Percentiles rank a stretch among this genome's conserved stretches.
phyloP scores from a whole-genome alignment of 805 yeast genomes.

The Nakazawaea wickerhamii region DNA sequence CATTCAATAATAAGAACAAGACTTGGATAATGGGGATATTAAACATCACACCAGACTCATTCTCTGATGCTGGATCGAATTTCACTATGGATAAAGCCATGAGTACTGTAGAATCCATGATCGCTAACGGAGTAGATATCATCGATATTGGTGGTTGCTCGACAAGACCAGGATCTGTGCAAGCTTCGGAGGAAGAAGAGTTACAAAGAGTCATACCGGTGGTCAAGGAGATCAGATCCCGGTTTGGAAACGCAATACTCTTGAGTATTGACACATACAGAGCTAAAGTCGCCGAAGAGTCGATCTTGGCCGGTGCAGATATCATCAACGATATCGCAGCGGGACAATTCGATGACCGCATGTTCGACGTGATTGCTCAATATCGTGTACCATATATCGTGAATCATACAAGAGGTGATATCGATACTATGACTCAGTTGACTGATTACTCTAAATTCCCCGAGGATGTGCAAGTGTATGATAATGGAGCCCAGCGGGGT shows the following conservation, averaged over 20 bases:
- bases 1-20: conserved; percentile 33
- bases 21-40: conserved; percentile 83
- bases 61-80: conserved; percentile 78
- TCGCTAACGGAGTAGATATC: conserved; percentile 60
- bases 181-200: conserved; percentile 63
- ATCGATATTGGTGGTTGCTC: conserved; percentile 94
- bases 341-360: conserved; percentile 62
- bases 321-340: conserved; percentile 88
- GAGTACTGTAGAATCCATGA: conserved; percentile 41
- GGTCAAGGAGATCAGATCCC: conserved; percentile 50
- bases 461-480: conserved; percentile 21
- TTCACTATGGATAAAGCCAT: conserved; percentile 36
- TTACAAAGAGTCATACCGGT: conserved; percentile 65
- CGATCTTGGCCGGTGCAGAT: conserved; percentile 76
- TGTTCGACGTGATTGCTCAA: conserved; percentile 66
- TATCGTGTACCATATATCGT: conserved; percentile 72
- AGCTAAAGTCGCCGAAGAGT: conserved; percentile 62
- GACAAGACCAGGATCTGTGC: conserved; percentile 78
- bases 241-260: conserved; percentile 36
- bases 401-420: conserved; percentile 82
- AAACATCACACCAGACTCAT: conserved; percentile 91
- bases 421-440: conserved; percentile 61
- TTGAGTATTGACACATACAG: conserved; percentile 90
- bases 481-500: conserved; percentile 18
- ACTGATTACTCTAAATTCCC: conserved; percentile 44